A percentile compares a stretch with the other conserved stretches of the same genome.
Conservation (phyloP, 805 yeast genomes). For the Nakazawaea anatomiae region DNA sequence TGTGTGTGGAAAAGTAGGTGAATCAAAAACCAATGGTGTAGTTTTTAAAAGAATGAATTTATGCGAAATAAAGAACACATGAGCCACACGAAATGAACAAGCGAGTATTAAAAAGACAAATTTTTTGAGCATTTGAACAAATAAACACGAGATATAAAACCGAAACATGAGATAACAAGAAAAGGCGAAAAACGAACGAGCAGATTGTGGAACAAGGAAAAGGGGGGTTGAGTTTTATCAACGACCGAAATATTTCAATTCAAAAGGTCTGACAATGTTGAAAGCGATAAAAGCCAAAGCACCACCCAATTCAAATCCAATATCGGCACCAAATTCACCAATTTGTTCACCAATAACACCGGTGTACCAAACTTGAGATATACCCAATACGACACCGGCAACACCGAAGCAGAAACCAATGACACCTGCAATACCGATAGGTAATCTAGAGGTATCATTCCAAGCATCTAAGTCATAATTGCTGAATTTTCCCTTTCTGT, state of each 20-base stretch:
- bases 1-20: too few species aligned
- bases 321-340: constrained; percentile 73
- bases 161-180: neutral
- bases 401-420: constrained; percentile 77
- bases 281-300: constrained; percentile 61
- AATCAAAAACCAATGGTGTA: too few species aligned
- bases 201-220: neutral
- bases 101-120: too few species aligned
- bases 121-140: too few species aligned
- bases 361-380: constrained; percentile 79
- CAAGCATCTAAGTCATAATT: constrained; percentile 62
- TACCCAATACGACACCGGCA: constrained; percentile 83
- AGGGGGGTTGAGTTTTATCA: constrained; percentile 11
- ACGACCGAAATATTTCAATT: constrained; percentile 57
- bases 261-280: constrained; percentile 55
- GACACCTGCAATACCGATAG: constrained; percentile 74
- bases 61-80: too few species aligned
- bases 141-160: constrained; percentile 32
- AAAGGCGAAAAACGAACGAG: neutral
- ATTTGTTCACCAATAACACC: constrained; percentile 63
- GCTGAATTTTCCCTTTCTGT: constrained; percentile 48
- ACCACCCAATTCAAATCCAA: constrained; percentile 77
- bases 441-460: constrained; percentile 51
- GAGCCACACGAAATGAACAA: too few species aligned
- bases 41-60: too few species aligned